phyloP scores from a whole-genome alignment of 805 yeast species.

The Yarrowia divulgata region DNA sequence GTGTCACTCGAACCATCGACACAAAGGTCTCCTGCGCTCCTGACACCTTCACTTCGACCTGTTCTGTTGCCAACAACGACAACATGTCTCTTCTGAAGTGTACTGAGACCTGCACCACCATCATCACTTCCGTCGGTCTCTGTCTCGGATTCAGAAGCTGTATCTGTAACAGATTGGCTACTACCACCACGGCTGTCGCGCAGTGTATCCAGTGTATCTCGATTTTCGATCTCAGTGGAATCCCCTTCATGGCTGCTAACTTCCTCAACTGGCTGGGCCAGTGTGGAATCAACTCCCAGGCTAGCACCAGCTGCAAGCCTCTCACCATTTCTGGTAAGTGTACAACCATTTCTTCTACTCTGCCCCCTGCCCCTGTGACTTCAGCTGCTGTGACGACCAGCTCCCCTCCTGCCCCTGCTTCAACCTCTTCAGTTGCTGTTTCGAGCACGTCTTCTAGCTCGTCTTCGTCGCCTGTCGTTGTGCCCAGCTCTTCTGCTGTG shows the following conservation, averaged over 20 bases:
- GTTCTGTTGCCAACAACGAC: constrained; percentile 1
- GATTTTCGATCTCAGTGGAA: constrained; percentile 14
- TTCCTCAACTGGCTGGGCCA: constrained; percentile 4
- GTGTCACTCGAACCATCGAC: constrained; percentile 9
- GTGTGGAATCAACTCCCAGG: constrained; percentile 3
- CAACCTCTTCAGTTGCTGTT: constrained; percentile 1
- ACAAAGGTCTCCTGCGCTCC: constrained; percentile 17
- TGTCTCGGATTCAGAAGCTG: constrained; percentile 5
- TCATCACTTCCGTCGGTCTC: constrained; percentile 16
- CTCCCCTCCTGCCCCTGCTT: not conserved
- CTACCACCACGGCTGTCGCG: not conserved
- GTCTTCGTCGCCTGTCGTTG: not conserved
- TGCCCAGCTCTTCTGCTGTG: not conserved
- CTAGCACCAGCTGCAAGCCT: not conserved
- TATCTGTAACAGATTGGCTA: constrained; percentile 20
- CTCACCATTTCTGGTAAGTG: constrained; percentile 26
- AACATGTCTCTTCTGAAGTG: not conserved
- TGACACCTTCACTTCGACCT: not conserved
- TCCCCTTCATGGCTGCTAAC: constrained; percentile 3
- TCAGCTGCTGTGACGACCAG: constrained; percentile 2
- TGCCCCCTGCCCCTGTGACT: constrained; percentile 3
- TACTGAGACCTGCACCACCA: constrained; percentile 2
- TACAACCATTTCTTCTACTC: constrained; percentile 7
- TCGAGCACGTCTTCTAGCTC: constrained; percentile 7
- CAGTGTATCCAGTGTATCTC: constrained; percentile 30